These are phyloP conservation scores for Diatrype stigma DNA, from an alignment of 2,329 filamentous ascomycete genomes.

Conservation along the genomic window DNA sequence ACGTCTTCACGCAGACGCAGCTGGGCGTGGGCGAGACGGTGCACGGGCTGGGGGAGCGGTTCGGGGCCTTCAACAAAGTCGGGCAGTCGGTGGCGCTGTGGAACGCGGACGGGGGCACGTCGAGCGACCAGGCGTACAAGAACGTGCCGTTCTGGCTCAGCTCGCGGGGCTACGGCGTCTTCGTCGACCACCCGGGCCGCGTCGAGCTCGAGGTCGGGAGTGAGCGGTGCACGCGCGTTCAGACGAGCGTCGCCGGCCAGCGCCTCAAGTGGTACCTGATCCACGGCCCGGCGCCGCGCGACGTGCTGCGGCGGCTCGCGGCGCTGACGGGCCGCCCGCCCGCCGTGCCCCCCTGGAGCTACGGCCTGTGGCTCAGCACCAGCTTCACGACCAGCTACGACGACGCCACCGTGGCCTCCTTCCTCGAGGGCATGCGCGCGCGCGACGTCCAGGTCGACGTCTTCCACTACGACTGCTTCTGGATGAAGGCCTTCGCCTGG, in stretches of 20 bases:
- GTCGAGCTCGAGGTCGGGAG: conserved; percentile 72
- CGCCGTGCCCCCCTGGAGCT: conserved; percentile 68
- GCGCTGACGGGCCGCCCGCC: conserved; percentile 62
- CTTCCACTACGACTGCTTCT: conserved; percentile 76
- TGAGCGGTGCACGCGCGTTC: conserved; percentile 66
- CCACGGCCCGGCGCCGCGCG: conserved; percentile 66
- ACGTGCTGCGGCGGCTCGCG: conserved; percentile 65
- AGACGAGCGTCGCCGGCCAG: conserved; percentile 66
- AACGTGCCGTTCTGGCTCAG: conserved; percentile 68
- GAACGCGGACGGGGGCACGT: conserved; percentile 62
- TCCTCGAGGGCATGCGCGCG: conserved; percentile 65
- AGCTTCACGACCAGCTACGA: conserved; percentile 72
- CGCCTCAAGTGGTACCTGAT: conserved; percentile 71
- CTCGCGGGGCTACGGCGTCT: conserved; percentile 71
- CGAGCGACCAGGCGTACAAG: conserved; percentile 68
- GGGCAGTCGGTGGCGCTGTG: conserved; percentile 65
- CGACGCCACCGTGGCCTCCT: conserved; percentile 62
- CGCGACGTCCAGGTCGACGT: conserved; percentile 64
- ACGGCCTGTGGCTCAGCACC: conserved; percentile 72
- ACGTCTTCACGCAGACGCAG: conserved; percentile 53
- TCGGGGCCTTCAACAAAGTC: conserved; percentile 72
- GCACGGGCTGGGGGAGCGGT: conserved; percentile 72
- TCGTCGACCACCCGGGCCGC: conserved; percentile 65
- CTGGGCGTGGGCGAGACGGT: conserved; percentile 60
- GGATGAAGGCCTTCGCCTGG: conserved; percentile 73